Evolutionary conservation across 495 filamentous ascomycete genomes (phyloP), one percentile per base, ranked within the genome.

Genomic region (Poronia punctata): DNA sequence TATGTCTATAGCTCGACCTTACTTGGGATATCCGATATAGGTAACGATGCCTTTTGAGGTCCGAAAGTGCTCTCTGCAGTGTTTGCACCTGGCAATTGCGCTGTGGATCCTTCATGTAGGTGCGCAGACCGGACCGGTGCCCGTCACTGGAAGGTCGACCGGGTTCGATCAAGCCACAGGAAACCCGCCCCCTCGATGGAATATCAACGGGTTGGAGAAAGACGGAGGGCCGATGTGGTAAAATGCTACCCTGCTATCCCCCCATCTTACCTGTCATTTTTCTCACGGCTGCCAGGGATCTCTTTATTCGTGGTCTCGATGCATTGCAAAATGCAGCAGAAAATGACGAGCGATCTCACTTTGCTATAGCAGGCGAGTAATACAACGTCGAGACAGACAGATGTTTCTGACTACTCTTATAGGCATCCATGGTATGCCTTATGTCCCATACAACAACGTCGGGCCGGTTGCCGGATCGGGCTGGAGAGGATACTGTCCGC

Each of bases 361-460:
- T 68, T 40, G 52, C 62, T 31, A 52, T 77, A 23, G 51, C 67
- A 34, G 73, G 73, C 70, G 59, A 53, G 54, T 29, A 9, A 4
- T 6, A 18, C 1, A 16, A 24, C 11, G 17, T 12, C n/a, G 7
- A 18, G 8, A 23, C 30, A 31, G 10, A 16, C 21, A 19, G 22
- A 25, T 20, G 3, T 16, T 27, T 12, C 14, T 15, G 20, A 33
- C 11, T n/a, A 17, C 8, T 15, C 14, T 16, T n/a, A 4, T 30
- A 75, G 72, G 68, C 15, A 75, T 76, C 35, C 73, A 76, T 40
- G 72, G 72, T 12, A 50, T 62, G 15, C 71, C 72, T 10, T 68
- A 67, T 45, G 54, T 50, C 20, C 49, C 61, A 17, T 77, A 68
- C 63, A 66, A 77, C 40, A 64, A 57, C 21, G 61, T 66, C 9